These are phyloP conservation scores for Lentinula detonsa DNA, from an alignment of 768 basidiomycete genomes.

Conservation along the genomic window DNA sequence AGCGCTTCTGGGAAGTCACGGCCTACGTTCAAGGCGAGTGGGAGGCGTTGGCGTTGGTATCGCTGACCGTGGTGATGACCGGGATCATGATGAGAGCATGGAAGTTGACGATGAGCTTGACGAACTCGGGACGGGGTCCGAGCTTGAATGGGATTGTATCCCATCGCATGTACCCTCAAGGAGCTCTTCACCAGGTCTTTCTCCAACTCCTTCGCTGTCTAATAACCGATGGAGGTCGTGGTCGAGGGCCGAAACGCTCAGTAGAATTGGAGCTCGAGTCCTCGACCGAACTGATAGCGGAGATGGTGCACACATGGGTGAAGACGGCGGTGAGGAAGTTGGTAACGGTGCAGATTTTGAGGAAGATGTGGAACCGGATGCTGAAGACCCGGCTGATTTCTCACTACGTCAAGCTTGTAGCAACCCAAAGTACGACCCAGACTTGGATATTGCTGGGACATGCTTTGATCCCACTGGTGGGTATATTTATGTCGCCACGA, in stretches of 20 bases:
- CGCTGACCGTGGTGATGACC: neutral
- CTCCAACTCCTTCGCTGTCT: conserved; percentile 11
- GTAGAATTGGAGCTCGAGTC: neutral
- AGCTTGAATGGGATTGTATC: conserved; percentile 49
- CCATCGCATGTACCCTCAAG: conserved; percentile 37
- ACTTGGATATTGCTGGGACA: conserved; percentile 59
- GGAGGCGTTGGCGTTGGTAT: conserved; percentile 7
- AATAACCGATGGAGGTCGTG: conserved; percentile 4
- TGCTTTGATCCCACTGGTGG: conserved; percentile 70
- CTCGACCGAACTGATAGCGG: neutral
- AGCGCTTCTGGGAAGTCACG: conserved; percentile 46
- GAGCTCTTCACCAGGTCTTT: conserved; percentile 39
- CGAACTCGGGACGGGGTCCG: conserved; percentile 22
- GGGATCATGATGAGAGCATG: conserved; percentile 19
- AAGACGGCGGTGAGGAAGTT: conserved; percentile 7
- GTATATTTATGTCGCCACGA: conserved; percentile 63
- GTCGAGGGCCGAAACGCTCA: conserved; percentile 4
- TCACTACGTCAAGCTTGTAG: neutral
- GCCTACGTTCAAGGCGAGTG: conserved; percentile 29
- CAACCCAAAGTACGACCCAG: conserved; percentile 18
- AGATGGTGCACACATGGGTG: neutral
- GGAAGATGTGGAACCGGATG: neutral
- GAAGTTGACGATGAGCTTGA: conserved; percentile 32
- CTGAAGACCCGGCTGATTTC: neutral
- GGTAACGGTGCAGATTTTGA: conserved; percentile 7